Percentiles rank a stretch among this genome's conserved stretches.
Evolutionary conservation across 345 rosid species (phyloP).

Genomic region (Acer campestre): DNA sequence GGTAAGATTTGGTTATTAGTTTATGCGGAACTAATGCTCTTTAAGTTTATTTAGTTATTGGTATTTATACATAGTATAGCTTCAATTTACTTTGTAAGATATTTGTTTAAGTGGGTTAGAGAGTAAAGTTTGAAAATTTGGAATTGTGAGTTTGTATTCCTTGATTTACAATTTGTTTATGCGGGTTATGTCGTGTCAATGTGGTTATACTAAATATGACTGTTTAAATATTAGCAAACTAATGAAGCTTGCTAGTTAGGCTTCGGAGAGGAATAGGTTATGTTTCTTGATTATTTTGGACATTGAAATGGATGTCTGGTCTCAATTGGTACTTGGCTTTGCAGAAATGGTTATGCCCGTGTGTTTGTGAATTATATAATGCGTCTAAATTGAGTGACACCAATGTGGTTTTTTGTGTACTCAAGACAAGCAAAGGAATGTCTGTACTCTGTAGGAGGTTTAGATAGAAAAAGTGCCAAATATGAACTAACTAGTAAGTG

Average conservation of each 20-base stretch:
- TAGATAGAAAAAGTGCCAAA: not conserved
- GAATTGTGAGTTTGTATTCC: not conserved
- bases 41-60: not conserved
- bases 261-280: not conserved
- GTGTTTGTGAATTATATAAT: not conserved
- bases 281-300: not conserved
- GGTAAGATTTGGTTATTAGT: conserved; percentile 39
- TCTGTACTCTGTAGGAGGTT: not conserved
- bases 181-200: not conserved
- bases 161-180: not conserved
- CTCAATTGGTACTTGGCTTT: not conserved
- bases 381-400: not conserved
- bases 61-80: not conserved
- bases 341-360: not conserved
- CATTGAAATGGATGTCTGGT: not conserved
- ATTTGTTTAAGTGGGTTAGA: not conserved
- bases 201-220: not conserved
- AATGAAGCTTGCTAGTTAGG: not conserved
- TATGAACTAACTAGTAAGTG: not conserved
- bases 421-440: not conserved
- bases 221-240: not conserved
- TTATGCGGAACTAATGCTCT: not conserved
- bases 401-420: not conserved
- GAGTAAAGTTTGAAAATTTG: not conserved
- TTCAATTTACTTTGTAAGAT: not conserved